Conservation (phyloP, 805 yeast genomes). For the Starmerella gropengiesseri region DNA sequence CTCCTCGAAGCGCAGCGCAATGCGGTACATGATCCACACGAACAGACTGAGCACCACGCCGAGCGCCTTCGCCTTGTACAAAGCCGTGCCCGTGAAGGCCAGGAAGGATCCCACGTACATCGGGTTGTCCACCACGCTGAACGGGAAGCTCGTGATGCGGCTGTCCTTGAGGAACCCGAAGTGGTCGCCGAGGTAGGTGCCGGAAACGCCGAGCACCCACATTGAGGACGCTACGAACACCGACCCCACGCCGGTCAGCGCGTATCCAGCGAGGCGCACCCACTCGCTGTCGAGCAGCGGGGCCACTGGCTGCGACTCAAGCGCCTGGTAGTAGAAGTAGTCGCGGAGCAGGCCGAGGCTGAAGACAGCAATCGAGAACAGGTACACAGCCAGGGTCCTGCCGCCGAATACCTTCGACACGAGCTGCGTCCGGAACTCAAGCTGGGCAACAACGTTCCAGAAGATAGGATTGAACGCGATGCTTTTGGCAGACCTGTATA, state of each 20-base stretch:
- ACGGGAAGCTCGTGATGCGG: slow-evolving; percentile 87
- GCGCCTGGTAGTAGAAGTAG: slow-evolving; percentile 54
- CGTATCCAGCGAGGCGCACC: slow-evolving; percentile 43
- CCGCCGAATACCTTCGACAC: slow-evolving; percentile 67
- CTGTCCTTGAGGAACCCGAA: slow-evolving; percentile 90
- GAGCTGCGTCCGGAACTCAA: slow-evolving; percentile 67
- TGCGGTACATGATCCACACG: slow-evolving; percentile 69
- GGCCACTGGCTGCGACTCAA: slow-evolving; percentile 58
- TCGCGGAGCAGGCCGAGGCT: slow-evolving; percentile 77
- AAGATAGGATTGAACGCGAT: slow-evolving; percentile 88
- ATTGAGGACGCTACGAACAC: slow-evolving; percentile 71
- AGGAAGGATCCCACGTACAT: slow-evolving; percentile 92
- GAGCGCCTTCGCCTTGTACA: slow-evolving; percentile 81
- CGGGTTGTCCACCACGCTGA: slow-evolving; percentile 82
- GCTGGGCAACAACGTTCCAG: slow-evolving; percentile 88
- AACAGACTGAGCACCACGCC: slow-evolving; percentile 63
- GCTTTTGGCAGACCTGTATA: slow-evolving; percentile 18
- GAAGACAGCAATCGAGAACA: slow-evolving; percentile 74
- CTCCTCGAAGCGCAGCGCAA: slow-evolving; percentile 84
- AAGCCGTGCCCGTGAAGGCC: slow-evolving; percentile 81
- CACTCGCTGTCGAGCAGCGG: slow-evolving; percentile 36
- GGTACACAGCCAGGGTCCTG: slow-evolving; percentile 56
- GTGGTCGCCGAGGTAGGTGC: slow-evolving; percentile 94
- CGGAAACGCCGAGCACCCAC: slow-evolving; percentile 90
- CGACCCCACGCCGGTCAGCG: slow-evolving; percentile 57